These are phyloP conservation scores for Aspergillus sclerotioniger DNA, from an alignment of 495 filamentous ascomycete genomes.

Conservation along the genomic window DNA sequence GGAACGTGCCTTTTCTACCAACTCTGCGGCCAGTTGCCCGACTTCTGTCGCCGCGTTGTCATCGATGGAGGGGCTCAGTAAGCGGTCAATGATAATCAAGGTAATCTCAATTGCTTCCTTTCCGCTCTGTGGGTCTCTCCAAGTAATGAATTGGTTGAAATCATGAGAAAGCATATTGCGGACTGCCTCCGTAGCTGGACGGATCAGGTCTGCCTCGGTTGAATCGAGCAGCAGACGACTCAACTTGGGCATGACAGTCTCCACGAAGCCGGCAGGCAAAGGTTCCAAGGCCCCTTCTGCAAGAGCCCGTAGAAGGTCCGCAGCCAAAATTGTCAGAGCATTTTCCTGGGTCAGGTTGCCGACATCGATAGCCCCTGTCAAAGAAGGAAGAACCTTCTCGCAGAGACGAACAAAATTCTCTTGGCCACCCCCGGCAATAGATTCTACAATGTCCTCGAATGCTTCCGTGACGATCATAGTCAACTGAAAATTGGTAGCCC, in stretches of 20 bases:
- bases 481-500: conserved; percentile 83
- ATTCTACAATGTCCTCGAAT: conserved; percentile 79
- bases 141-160: conserved; percentile 79
- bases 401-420: conserved; percentile 78
- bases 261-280: conserved; percentile 82
- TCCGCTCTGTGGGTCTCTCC: conserved; percentile 66
- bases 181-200: conserved; percentile 80
- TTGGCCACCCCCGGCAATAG: conserved; percentile 59
- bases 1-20: conserved; percentile 90
- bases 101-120: conserved; percentile 86
- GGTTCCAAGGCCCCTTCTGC: conserved; percentile 78
- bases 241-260: conserved; percentile 80
- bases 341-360: conserved; percentile 80
- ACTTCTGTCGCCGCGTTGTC: conserved; percentile 95
- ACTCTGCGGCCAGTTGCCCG: conserved; percentile 86
- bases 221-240: conserved; percentile 75
- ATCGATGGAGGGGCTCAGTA: conserved; percentile 75
- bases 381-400: conserved; percentile 78
- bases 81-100: conserved; percentile 88
- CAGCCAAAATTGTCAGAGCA: conserved; percentile 78
- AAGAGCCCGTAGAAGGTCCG: conserved; percentile 77
- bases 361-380: conserved; percentile 86
- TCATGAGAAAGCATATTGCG: conserved; percentile 87
- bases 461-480: conserved; percentile 80
- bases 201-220: conserved; percentile 79